phyloP scores from a whole-genome alignment of 2,329 filamentous ascomycete genomes.

The Apiospora hydei region DNA sequence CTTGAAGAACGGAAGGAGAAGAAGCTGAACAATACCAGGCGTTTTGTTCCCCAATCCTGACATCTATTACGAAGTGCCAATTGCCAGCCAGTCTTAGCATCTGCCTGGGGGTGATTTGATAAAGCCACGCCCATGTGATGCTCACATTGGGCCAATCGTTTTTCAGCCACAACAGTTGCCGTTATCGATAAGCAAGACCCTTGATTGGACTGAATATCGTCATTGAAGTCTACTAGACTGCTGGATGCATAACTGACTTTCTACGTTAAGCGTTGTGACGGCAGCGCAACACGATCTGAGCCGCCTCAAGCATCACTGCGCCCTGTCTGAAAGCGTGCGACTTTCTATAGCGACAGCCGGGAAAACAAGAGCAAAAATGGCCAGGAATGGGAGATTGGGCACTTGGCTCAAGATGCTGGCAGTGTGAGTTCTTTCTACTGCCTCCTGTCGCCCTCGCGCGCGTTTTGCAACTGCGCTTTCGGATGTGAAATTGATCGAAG shows the following conservation, averaged over 20 bases:
- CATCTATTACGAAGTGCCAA: not conserved
- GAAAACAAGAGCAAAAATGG: not conserved
- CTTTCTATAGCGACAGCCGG: not conserved
- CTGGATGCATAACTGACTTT: not conserved
- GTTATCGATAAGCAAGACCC: conserved; percentile 12
- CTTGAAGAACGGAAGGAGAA: not conserved
- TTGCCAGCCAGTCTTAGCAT: not conserved
- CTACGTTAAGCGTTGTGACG: conserved; percentile 1
- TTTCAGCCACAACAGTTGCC: not conserved
- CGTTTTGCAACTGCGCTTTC: not conserved
- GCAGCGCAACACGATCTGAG: not conserved
- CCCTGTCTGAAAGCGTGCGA: not conserved
- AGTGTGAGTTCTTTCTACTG: not conserved
- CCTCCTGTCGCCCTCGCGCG: not conserved
- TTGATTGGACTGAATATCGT: conserved; percentile 12
- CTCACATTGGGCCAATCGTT: not conserved
- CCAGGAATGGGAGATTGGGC: conserved; percentile 10
- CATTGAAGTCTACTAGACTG: conserved; percentile 10
- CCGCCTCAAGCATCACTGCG: not conserved
- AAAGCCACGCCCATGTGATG: not conserved
- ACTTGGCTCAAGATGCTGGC: conserved; percentile 23
- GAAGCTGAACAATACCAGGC: not conserved
- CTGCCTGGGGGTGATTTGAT: not conserved
- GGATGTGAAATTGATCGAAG: not conserved
- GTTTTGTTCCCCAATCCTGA: not conserved